Conservation (phyloP, 139 green algal genomes). For the Protoeuglena noctilucae region DNA sequence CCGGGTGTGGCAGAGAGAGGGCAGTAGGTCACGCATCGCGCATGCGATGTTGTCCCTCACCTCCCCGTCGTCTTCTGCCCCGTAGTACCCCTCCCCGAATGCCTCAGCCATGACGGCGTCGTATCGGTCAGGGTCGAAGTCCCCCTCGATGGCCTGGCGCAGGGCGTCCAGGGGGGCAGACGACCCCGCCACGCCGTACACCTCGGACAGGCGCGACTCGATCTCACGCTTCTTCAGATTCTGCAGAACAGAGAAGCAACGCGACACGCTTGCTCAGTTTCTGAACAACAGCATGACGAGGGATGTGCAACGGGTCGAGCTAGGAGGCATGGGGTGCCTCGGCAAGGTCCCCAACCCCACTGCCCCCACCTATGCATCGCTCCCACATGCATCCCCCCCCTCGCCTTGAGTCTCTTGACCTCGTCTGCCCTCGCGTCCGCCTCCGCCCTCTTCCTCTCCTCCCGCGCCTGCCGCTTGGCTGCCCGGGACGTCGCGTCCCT, state of each 20-base stretch:
- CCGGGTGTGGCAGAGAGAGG: neutral
- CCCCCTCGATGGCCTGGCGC: conserved; percentile 24
- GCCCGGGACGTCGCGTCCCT: conserved; percentile 23
- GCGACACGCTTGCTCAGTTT: too few species aligned
- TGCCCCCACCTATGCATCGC: too few species aligned
- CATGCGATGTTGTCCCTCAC: neutral
- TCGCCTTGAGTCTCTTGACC: conserved; percentile 59
- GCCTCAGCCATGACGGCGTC: conserved; percentile 69
- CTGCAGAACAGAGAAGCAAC: too few species aligned
- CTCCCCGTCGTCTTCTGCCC: conserved; percentile 13
- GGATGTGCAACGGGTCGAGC: too few species aligned
- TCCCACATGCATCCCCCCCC: too few species aligned
- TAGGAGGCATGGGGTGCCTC: too few species aligned
- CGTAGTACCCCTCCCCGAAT: conserved; percentile 84
- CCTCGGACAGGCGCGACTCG: conserved; percentile 17
- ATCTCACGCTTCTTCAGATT: conserved; percentile 80
- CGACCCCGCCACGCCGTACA: conserved; percentile 11
- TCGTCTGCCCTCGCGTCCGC: conserved; percentile 28
- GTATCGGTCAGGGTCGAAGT: conserved; percentile 85
- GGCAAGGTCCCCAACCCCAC: too few species aligned
- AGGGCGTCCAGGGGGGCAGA: neutral
- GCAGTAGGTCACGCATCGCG: neutral
- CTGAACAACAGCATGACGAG: too few species aligned
- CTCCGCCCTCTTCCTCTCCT: conserved; percentile 28
- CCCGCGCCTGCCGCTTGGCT: conserved; percentile 4